Evolutionary conservation across 2,329 filamentous ascomycete species (phyloP), one percentile per base, ranked within the genome.

Genomic region (Scolecobasidium constrictum): DNA sequence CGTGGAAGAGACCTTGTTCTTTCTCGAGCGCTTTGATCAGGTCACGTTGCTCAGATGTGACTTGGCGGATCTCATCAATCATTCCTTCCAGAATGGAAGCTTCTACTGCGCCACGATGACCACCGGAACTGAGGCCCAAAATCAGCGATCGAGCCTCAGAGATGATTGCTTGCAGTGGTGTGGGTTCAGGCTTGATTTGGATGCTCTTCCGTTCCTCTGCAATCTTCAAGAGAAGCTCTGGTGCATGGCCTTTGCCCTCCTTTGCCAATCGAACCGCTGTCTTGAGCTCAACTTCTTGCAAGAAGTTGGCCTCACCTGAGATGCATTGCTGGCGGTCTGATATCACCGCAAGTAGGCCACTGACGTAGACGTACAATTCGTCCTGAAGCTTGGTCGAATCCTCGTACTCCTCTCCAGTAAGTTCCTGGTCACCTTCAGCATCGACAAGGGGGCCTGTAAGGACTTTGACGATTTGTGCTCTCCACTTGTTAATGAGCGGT

Each of bases 341-440:
- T 44, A 92, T 74, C 38, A 82, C 71, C 0, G 83, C 77, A 46
- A 86, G 75, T 20, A 95, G 67, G 6, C 77, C 79, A 56, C 87
- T 79, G 45, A 94, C 82, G 54, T 93, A 94, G 5, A 84, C 84
- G 61, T 90, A 85, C 34, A 95, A 75, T 56, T 93, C 79, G 47
- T 95, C 90, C 61, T 96, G 90, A 36, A 81, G 74, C 57, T 85
- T 85, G 0, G 87, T 86, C 0, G 90, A 94, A 22, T 84, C 77
- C 50, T 86, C 83, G 48, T 94, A 92, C 57, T 96, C 92, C 46
- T 95, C 82, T 18, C 92, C 92, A 9, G 86, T 90, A 2, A 78
- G 73, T 45, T 94, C 86, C 7, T 73, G 62, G 13, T 65, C 64
- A 4, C 78, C 77, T 33, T 94, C 86, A 54, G 92, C 79, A 51